phyloP scores from a whole-genome alignment of 371 early-diverging fungal genomes.

The Mucor circinelloides region DNA sequence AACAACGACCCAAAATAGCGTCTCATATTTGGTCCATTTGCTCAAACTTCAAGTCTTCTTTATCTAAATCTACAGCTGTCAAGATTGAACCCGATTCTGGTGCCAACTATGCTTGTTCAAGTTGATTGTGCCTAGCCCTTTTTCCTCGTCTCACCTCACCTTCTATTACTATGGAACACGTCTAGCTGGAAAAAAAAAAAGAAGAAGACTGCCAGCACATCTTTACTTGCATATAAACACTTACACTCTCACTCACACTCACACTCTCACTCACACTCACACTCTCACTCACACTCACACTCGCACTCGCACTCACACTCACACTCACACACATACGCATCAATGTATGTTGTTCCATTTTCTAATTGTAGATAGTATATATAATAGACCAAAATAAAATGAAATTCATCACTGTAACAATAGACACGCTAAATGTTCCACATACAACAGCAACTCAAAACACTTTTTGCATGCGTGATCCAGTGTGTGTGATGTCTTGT shows the following conservation, averaged over 20 bases:
- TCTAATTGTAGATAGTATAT: conserved; percentile 3
- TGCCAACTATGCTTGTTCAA: conserved; percentile 1
- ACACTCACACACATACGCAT: neutral
- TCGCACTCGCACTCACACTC: too few species aligned
- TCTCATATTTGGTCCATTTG: conserved; percentile 30
- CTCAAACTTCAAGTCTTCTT: conserved; percentile 17
- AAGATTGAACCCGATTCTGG: neutral
- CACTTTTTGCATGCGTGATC: neutral
- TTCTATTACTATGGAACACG: neutral
- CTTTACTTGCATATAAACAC: neutral
- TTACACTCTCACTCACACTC: too few species aligned
- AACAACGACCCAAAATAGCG: conserved; percentile 42
- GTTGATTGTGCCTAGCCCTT: neutral
- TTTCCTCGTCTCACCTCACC: neutral
- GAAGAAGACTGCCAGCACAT: neutral
- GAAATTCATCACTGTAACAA: neutral
- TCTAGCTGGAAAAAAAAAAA: neutral
- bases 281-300: too few species aligned
- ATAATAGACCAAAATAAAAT: neutral
- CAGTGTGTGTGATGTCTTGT: neutral
- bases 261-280: too few species aligned
- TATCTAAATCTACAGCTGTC: neutral
- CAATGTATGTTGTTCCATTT: neutral
- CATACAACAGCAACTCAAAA: neutral
- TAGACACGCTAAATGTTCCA: neutral